phyloP scores from a whole-genome alignment of 148 eudicot species.

The Amaranthus palmeri region DNA sequence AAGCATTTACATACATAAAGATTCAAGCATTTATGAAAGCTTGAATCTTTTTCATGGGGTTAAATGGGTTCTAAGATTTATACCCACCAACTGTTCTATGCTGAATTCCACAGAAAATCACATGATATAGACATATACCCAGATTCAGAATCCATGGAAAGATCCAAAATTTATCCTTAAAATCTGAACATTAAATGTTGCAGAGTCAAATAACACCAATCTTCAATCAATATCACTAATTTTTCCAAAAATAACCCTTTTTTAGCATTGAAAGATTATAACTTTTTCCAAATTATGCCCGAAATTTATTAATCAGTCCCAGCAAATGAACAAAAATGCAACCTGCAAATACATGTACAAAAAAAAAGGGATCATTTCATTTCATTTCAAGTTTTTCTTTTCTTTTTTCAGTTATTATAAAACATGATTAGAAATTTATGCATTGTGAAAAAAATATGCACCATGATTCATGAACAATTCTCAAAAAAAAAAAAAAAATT shows the following conservation, averaged over 20 bases:
- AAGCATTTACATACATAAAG: slow-evolving; percentile 26
- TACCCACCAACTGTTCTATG: slow-evolving; percentile 4
- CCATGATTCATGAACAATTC: too few relatives aligned
- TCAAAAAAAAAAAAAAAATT: too few relatives aligned
- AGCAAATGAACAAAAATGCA: slow-evolving; percentile 6
- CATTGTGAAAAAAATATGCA: not conserved
- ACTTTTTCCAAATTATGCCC: slow-evolving; percentile 6
- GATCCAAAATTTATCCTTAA: slow-evolving; percentile 10
- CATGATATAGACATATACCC: slow-evolving; percentile 2
- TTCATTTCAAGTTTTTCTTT: not conserved
- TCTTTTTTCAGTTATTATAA: not conserved
- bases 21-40: not conserved
- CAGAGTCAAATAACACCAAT: not conserved
- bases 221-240: slow-evolving; percentile 12
- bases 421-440: not conserved
- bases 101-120: slow-evolving; percentile 15
- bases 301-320: slow-evolving; percentile 2
- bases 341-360: slow-evolving; percentile 20
- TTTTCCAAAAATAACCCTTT: not conserved
- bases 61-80: not conserved
- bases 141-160: slow-evolving; percentile 14
- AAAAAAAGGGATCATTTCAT: slow-evolving; percentile 6
- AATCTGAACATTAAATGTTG: not conserved
- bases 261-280: not conserved
- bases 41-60: not conserved